Evolutionary conservation across 2,329 filamentous ascomycete genomes (phyloP).

Genomic region (Diaporthe sp.): DNA sequence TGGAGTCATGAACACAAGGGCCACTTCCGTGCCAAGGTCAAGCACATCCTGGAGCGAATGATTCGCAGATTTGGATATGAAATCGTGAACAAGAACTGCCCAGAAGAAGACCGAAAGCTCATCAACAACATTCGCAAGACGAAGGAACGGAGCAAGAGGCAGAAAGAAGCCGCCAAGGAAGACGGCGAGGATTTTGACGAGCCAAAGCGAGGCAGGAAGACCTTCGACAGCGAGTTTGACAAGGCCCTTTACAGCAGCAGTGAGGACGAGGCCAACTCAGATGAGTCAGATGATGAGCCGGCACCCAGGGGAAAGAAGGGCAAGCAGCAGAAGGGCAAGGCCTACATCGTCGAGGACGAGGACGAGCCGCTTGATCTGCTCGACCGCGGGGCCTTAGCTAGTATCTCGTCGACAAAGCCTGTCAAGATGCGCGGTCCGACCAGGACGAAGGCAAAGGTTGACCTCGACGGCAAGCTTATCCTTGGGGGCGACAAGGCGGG

Average conservation of each 20-base stretch:
- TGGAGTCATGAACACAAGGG: constrained; percentile 99
- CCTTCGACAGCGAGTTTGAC: constrained; percentile 94
- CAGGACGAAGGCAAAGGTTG: constrained; percentile 76
- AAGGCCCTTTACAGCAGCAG: constrained; percentile 90
- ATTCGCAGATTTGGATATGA: constrained; percentile 91
- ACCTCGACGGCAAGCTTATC: constrained; percentile 85
- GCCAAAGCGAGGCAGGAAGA: constrained; percentile 62
- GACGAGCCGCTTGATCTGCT: constrained; percentile 96
- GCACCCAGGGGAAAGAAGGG: constrained; percentile 58
- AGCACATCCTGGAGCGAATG: constrained; percentile 96
- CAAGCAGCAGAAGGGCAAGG: constrained; percentile 72
- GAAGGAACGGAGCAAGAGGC: constrained; percentile 89
- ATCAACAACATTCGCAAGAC: constrained; percentile 96
- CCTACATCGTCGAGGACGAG: constrained; percentile 94
- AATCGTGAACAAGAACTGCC: constrained; percentile 82
- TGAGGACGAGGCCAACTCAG: constrained; percentile 68
- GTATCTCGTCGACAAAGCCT: constrained; percentile 93
- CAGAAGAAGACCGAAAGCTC: constrained; percentile 89
- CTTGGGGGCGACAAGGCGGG: constrained; percentile 67
- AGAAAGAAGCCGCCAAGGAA: constrained; percentile 78
- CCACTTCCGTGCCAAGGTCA: constrained; percentile 96
- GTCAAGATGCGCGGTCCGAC: constrained; percentile 71
- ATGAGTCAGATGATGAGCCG: constrained; percentile 65
- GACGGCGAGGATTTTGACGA: constrained; percentile 70
- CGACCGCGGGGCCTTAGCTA: constrained; percentile 88